phyloP scores from a whole-genome alignment of 2,329 filamentous ascomycete genomes.

The Tolypocladium tropicale region DNA sequence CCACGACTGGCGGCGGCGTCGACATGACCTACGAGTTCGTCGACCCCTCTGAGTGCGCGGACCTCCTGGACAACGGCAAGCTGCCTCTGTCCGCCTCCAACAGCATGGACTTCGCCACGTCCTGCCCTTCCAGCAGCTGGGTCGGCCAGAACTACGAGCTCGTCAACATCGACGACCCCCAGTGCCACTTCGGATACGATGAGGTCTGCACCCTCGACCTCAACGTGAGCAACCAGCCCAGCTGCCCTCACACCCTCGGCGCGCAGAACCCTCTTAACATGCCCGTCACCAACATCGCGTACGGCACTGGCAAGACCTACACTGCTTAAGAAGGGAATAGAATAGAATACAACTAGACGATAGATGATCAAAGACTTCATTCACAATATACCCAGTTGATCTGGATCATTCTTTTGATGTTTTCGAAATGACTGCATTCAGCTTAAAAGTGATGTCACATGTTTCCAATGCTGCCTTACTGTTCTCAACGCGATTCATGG shows the following conservation, averaged over 20 bases:
- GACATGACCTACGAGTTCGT: conserved; percentile 40
- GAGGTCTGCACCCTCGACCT: conserved; percentile 40
- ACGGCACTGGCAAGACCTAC: conserved; percentile 33
- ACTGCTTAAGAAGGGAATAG: conserved; percentile 9
- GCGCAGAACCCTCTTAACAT: conserved; percentile 9
- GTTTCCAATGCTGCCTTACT: not conserved
- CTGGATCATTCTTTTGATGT: not conserved
- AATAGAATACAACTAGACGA: not conserved
- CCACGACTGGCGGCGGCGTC: conserved; percentile 37
- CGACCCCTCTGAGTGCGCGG: conserved; percentile 34
- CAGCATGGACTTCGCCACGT: conserved; percentile 43
- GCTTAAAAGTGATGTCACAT: no score
- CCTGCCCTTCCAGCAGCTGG: conserved; percentile 38
- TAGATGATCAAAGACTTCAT: not conserved
- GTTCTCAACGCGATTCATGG: not conserved
- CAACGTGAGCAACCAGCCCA: conserved; percentile 38
- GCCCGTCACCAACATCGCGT: conserved; percentile 41
- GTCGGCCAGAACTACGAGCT: conserved; percentile 41
- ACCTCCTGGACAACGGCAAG: conserved; percentile 38
- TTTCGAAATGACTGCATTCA: no score
- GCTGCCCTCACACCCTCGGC: conserved; percentile 36
- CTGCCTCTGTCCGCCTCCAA: conserved; percentile 45
- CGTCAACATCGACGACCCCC: conserved; percentile 41
- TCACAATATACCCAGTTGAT: not conserved
- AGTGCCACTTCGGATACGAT: conserved; percentile 38